A percentile compares a stretch with the other conserved stretches of the same genome.
Conservation (phyloP, 2,329 filamentous ascomycete species). For the Fusarium piperis region DNA sequence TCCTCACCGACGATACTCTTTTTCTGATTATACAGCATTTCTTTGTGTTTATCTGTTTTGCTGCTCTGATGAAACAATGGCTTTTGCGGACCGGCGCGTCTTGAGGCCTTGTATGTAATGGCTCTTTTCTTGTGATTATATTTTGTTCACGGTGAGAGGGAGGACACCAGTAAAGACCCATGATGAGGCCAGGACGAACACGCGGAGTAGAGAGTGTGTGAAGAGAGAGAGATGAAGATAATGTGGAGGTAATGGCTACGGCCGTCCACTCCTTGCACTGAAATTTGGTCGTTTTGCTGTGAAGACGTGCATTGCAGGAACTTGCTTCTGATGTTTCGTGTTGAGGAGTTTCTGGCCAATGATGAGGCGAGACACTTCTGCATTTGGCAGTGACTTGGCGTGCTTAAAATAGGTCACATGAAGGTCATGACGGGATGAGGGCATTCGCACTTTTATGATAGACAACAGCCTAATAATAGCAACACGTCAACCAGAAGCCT, state of each 20-base stretch:
- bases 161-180: constrained; percentile 23
- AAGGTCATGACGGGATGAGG: neutral
- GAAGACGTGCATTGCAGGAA: neutral
- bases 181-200: constrained; percentile 12
- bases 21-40: constrained; percentile 32
- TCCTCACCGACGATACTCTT: constrained; percentile 3
- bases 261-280: constrained; percentile 32
- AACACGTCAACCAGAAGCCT: neutral
- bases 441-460: neutral
- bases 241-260: constrained; percentile 33
- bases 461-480: neutral
- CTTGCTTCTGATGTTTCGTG: neutral
- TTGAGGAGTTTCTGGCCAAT: neutral
- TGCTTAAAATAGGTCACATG: neutral
- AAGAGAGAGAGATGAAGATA: neutral
- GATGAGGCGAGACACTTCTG: neutral
- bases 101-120: constrained; percentile 36
- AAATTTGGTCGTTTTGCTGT: neutral
- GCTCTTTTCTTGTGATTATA: constrained; percentile 34
- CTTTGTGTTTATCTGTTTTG: constrained; percentile 16
- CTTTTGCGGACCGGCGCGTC: constrained; percentile 28
- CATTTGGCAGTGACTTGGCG: neutral
- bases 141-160: constrained; percentile 20
- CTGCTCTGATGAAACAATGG: constrained; percentile 29
- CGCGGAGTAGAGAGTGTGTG: constrained; percentile 8